A percentile compares a stretch with the other conserved stretches of the same genome.
phyloP scores from a whole-genome alignment of 2,329 filamentous ascomycete genomes.

The Sporothrix mexicana region DNA sequence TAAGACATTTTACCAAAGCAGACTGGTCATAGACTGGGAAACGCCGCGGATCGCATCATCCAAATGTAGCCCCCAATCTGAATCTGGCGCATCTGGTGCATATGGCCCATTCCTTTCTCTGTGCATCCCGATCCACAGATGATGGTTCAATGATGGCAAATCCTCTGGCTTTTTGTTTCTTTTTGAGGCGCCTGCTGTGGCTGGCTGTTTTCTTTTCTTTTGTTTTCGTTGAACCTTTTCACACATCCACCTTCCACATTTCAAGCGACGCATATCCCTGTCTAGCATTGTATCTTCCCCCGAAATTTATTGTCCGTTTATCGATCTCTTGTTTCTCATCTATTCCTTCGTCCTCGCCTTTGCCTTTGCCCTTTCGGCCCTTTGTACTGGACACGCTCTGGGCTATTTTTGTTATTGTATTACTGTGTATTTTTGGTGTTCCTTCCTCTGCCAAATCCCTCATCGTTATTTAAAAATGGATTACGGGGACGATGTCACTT shows the following conservation, averaged over 20 bases:
- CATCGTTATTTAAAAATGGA: too few relatives aligned
- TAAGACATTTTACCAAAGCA: neutral
- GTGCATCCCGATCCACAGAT: neutral
- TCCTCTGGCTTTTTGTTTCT: neutral
- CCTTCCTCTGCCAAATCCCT: too few relatives aligned
- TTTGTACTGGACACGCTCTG: too few relatives aligned
- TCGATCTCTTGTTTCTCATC: neutral
- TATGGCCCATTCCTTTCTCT: constrained; percentile 1
- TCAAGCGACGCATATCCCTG: neutral
- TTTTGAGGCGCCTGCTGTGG: neutral
- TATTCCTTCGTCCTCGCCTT: neutral
- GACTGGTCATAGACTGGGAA: neutral
- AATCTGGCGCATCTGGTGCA: neutral
- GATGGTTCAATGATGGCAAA: constrained; percentile 22
- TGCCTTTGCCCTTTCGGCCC: neutral
- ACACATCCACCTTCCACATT: neutral
- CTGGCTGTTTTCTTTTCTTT: neutral
- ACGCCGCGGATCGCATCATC: neutral
- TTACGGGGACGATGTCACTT: too few relatives aligned
- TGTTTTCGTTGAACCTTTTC: neutral
- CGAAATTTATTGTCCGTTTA: neutral
- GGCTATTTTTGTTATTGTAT: too few relatives aligned
- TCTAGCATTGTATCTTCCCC: neutral
- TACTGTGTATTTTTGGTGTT: too few relatives aligned
- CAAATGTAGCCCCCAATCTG: neutral